Conservation (phyloP, 441 rosid genomes). For the Metrosideros polymorpha region DNA sequence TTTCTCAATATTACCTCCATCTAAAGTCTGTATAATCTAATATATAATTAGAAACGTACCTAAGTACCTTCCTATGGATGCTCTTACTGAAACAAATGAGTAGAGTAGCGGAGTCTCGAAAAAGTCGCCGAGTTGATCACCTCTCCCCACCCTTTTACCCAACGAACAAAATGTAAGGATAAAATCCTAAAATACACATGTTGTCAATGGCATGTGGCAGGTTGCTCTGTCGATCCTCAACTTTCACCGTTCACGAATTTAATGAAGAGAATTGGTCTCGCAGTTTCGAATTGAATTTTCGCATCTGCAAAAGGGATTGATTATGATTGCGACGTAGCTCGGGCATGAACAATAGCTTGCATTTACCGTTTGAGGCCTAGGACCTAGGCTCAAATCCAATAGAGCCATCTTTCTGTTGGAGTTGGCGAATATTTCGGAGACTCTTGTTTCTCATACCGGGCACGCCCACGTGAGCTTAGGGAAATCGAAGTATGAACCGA, state of each 20-base stretch:
- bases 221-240: background rate
- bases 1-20: background rate
- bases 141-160: background rate
- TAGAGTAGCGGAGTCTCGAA: background rate
- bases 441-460: no score
- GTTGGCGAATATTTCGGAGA: no score
- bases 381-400: background rate
- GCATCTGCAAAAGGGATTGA: background rate
- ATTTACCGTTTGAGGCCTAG: background rate
- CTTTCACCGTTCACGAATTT: accelerated
- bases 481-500: no score
- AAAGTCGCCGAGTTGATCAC: background rate
- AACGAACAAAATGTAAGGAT: background rate
- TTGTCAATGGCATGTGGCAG: background rate
- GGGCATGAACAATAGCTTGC: background rate
- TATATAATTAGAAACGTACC: background rate
- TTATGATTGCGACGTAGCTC: accelerated
- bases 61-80: background rate
- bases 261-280: accelerated
- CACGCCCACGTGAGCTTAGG: no score
- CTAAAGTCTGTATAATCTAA: background rate
- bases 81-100: background rate
- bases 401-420: background rate
- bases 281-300: background rate
- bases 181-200: background rate